Conservation (phyloP, 2,329 filamentous ascomycete genomes). For the Claviceps citrina region DNA sequence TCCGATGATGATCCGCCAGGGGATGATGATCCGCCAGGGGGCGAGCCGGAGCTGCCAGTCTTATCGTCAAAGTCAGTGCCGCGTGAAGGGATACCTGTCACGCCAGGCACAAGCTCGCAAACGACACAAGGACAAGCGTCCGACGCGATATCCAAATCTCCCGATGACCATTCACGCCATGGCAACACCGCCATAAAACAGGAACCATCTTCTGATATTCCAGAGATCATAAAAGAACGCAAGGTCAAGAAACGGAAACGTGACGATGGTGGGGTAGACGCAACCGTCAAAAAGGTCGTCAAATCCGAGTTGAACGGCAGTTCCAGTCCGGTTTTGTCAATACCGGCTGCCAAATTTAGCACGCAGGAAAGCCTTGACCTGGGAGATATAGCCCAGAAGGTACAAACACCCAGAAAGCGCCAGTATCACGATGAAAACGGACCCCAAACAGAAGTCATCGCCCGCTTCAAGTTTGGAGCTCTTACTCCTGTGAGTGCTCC, state of each 20-base stretch:
- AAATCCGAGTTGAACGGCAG: slow-evolving; percentile 25
- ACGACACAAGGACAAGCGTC: slow-evolving; percentile 16
- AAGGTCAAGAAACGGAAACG: slow-evolving; percentile 32
- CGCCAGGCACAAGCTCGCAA: slow-evolving; percentile 11
- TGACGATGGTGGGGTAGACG: slow-evolving; percentile 11
- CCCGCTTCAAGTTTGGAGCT: not conserved
- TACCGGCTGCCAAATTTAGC: slow-evolving; percentile 13
- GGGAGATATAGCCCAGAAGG: slow-evolving; percentile 17
- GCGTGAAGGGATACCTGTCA: slow-evolving; percentile 3
- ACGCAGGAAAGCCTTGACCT: slow-evolving; percentile 46
- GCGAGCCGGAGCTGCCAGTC: slow-evolving; percentile 3
- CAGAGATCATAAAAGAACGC: slow-evolving; percentile 35
- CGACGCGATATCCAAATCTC: slow-evolving; percentile 11
- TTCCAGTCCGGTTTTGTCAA: slow-evolving; percentile 16
- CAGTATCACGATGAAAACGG: slow-evolving; percentile 12
- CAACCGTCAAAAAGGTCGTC: slow-evolving; percentile 18
- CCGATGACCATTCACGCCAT: slow-evolving; percentile 11
- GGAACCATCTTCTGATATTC: slow-evolving; percentile 39
- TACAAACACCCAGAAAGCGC: slow-evolving; percentile 23
- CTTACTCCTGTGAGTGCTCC: slow-evolving; percentile 1
- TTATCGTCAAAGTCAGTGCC: not conserved
- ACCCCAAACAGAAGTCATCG: slow-evolving; percentile 2
- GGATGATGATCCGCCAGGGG: no score
- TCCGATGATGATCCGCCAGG: not conserved
- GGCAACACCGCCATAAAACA: slow-evolving; percentile 23